Percentiles rank a stretch among this genome's conserved stretches.
Evolutionary conservation across 1,139 yeast genomes (phyloP).

Genomic region (Suhomyces kunorum): DNA sequence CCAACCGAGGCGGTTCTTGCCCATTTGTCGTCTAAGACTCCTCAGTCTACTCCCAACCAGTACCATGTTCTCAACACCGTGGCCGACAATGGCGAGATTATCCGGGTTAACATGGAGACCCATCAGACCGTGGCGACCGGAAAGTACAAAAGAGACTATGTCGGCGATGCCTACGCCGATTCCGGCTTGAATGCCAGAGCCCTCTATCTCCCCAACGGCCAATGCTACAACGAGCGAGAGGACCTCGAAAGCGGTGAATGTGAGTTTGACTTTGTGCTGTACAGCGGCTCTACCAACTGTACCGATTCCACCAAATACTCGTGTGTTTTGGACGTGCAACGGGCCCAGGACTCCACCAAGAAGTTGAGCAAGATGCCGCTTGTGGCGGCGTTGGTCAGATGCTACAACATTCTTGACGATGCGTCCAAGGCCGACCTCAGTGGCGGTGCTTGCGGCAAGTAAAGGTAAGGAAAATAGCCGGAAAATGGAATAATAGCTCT

Average conservation of each 20-base stretch:
- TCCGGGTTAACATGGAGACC: constrained; percentile 20
- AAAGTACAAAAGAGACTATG: constrained; percentile 15
- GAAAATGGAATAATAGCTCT: too few species aligned
- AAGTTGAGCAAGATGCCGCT: constrained; percentile 15
- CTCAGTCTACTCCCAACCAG: constrained; percentile 10
- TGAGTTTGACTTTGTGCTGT: constrained; percentile 16
- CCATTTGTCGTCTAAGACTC: constrained; percentile 12
- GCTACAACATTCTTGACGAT: constrained; percentile 15
- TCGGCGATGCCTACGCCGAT: constrained; percentile 15
- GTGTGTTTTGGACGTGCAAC: constrained; percentile 17
- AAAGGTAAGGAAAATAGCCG: constrained; percentile 6
- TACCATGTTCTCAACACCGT: constrained; percentile 19
- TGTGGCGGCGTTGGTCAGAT: constrained; percentile 18
- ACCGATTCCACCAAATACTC: constrained; percentile 16
- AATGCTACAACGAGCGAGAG: constrained; percentile 17
- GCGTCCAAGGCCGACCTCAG: constrained; percentile 13
- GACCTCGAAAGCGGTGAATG: constrained; percentile 17
- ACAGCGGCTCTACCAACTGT: constrained; percentile 17
- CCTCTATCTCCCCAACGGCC: constrained; percentile 7
- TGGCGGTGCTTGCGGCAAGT: constrained; percentile 18
- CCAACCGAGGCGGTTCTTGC: constrained; percentile 17
- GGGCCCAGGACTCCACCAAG: constrained; percentile 14
- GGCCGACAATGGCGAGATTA: constrained; percentile 16
- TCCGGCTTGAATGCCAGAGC: constrained; percentile 9
- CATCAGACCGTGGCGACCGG: constrained; percentile 17